phyloP scores from a whole-genome alignment of 768 basidiomycete genomes.

The Heimioporus sp. region DNA sequence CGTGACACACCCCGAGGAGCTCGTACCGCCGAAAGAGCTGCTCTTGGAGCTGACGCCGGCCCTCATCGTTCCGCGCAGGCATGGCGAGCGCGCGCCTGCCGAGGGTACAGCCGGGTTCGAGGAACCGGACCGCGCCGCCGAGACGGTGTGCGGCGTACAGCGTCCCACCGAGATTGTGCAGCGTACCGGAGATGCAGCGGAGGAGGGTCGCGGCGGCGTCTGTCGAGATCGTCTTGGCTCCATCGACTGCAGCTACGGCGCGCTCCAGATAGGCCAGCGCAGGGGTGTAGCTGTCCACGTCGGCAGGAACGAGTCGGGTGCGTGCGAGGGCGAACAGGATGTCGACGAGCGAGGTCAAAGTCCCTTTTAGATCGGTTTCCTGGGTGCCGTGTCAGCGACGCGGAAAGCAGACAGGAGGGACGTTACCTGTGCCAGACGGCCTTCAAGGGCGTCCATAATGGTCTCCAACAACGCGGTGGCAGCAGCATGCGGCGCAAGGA shows the following conservation, averaged over 20 bases:
- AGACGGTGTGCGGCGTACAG: slow-evolving; percentile 64
- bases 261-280: slow-evolving; percentile 48
- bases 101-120: slow-evolving; percentile 56
- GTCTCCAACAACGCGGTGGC: slow-evolving; percentile 35
- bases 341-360: slow-evolving; percentile 49
- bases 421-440: slow-evolving; percentile 31
- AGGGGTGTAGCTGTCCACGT: slow-evolving; percentile 45
- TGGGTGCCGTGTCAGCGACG: neutral
- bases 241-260: slow-evolving; percentile 28
- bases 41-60: slow-evolving; percentile 59
- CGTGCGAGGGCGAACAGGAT: slow-evolving; percentile 55
- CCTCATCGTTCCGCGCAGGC: slow-evolving; percentile 33
- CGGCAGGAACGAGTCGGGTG: slow-evolving; percentile 35
- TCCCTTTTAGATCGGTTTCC: slow-evolving; percentile 29
- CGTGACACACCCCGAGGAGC: slow-evolving; percentile 73
- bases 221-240: slow-evolving; percentile 4
- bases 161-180: slow-evolving; percentile 66
- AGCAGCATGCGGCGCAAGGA: slow-evolving; percentile 34
- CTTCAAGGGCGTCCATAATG: slow-evolving; percentile 34
- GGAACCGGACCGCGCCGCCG: slow-evolving; percentile 66
- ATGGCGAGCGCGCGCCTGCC: slow-evolving; percentile 46
- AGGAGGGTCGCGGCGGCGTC: slow-evolving; percentile 48
- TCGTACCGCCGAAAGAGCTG: slow-evolving; percentile 77
- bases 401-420: neutral
- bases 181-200: slow-evolving; percentile 70